These are phyloP conservation scores for Microcera coccophila DNA, from an alignment of 2,329 filamentous ascomycete genomes.

Conservation along the genomic window DNA sequence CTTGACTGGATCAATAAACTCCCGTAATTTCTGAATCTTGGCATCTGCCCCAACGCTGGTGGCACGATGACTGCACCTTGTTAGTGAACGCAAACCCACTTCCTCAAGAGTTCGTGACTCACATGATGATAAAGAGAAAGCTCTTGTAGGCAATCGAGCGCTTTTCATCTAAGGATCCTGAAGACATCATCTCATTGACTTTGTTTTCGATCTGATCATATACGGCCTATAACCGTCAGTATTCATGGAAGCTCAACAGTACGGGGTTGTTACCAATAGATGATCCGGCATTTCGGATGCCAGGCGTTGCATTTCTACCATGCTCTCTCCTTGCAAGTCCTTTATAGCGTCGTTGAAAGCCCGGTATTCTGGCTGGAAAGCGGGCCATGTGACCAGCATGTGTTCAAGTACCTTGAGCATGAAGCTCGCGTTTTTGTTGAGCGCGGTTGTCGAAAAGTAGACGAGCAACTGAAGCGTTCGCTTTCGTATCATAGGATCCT, in stretches of 20 bases:
- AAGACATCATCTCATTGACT: constrained; percentile 73
- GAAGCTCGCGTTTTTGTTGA: constrained; percentile 73
- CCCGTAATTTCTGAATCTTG: constrained; percentile 67
- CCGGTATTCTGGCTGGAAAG: constrained; percentile 64
- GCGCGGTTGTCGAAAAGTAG: constrained; percentile 75
- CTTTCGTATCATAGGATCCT: constrained; percentile 80
- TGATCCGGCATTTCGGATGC: constrained; percentile 90
- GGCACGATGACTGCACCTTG: constrained; percentile 66
- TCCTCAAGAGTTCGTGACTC: constrained; percentile 25
- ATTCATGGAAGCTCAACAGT: constrained; percentile 25
- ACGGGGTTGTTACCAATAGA: constrained; percentile 72
- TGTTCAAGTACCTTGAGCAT: constrained; percentile 89
- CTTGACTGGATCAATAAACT: constrained; percentile 79
- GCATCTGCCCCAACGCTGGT: constrained; percentile 66
- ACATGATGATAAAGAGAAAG: constrained; percentile 90
- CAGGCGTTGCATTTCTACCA: constrained; percentile 81
- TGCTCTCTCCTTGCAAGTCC: constrained; percentile 79
- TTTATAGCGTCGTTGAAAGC: constrained; percentile 85
- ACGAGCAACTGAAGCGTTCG: constrained; percentile 78
- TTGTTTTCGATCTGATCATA: constrained; percentile 84
- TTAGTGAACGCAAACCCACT: constrained; percentile 10
- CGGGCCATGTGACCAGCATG: constrained; percentile 79
- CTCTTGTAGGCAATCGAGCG: constrained; percentile 81
- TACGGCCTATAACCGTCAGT: constrained; percentile 52
- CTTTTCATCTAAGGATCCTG: constrained; percentile 73